Evolutionary conservation across 2,329 filamentous ascomycete genomes (phyloP).

Genomic region (Fusarium verrucosum): DNA sequence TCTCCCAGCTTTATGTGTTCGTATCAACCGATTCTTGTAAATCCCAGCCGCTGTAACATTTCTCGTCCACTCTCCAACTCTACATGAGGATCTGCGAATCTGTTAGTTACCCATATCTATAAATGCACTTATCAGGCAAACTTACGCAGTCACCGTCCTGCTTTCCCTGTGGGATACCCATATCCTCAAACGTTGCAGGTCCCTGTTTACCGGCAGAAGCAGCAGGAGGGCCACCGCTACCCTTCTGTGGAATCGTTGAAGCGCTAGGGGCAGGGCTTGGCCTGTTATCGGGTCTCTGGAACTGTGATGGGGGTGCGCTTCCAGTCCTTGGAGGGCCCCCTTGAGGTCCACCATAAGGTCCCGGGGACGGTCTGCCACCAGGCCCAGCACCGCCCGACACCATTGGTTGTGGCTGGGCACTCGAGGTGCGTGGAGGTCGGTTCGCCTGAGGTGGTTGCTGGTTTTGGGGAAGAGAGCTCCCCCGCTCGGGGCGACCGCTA

Average conservation of each 20-base stretch:
- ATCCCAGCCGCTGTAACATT: background rate
- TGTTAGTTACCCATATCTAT: conserved; percentile 1
- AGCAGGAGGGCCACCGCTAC: too few species aligned
- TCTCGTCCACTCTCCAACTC: background rate
- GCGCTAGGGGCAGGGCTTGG: conserved; percentile 46
- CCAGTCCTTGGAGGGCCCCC: conserved; percentile 46
- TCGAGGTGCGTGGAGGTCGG: conserved; percentile 40
- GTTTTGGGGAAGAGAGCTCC: conserved; percentile 47
- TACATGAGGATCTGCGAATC: conserved; percentile 44
- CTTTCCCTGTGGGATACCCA: conserved; percentile 90
- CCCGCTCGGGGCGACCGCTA: conserved; percentile 46
- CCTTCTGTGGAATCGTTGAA: conserved; percentile 52
- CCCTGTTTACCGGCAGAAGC: conserved; percentile 76
- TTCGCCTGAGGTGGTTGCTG: conserved; percentile 20
- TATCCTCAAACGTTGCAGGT: conserved; percentile 96
- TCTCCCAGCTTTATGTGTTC: conserved; percentile 24
- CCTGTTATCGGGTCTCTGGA: conserved; percentile 42
- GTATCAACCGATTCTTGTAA: conserved; percentile 3
- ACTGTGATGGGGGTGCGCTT: conserved; percentile 51
- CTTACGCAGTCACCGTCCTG: conserved; percentile 91
- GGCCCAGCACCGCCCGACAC: conserved; percentile 32
- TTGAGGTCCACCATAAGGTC: conserved; percentile 31
- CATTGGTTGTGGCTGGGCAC: conserved; percentile 35
- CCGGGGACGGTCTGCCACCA: conserved; percentile 39
- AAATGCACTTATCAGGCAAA: conserved; percentile 32